Conservation (phyloP, 2,329 filamentous ascomycete genomes). For the Akanthomyces muscarius region DNA sequence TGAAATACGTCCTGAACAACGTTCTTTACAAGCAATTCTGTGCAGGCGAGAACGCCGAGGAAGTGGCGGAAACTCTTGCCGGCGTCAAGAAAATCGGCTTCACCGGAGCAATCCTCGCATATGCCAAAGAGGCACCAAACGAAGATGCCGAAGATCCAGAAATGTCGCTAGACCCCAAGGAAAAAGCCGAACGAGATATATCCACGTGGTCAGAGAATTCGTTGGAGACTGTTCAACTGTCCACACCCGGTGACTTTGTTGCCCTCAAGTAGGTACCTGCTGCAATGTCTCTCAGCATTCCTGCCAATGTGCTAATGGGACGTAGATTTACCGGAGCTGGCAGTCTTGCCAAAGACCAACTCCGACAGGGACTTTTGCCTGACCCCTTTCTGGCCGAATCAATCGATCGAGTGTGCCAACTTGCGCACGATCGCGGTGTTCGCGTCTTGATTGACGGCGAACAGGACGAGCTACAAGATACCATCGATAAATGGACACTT, state of each 20-base stretch:
- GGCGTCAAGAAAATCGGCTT: neutral
- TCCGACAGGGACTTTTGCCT: neutral
- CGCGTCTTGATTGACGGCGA: conserved; percentile 14
- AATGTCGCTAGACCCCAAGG: neutral
- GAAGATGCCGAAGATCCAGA: neutral
- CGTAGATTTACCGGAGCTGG: conserved; percentile 11
- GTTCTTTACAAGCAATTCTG: conserved; percentile 56
- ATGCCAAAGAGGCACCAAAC: conserved; percentile 7
- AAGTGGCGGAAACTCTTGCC: neutral
- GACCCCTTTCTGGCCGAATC: neutral
- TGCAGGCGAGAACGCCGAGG: conserved; percentile 39
- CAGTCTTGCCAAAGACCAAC: neutral
- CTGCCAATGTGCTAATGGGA: neutral
- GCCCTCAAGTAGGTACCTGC: conserved; percentile 5
- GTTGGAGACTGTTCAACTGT: conserved; percentile 7
- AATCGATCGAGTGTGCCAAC: neutral
- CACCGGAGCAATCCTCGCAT: conserved; percentile 6
- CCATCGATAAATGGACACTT: conserved; percentile 12
- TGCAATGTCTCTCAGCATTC: no score
- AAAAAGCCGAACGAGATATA: neutral
- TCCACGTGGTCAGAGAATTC: conserved; percentile 7
- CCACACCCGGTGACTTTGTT: conserved; percentile 8
- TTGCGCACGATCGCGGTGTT: neutral
- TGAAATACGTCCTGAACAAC: conserved; percentile 44
- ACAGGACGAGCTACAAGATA: conserved; percentile 1